Base-by-base conservation (phyloP, 768 basidiomycete genomes). In the Agaricus sinodeliciosus region DNA sequence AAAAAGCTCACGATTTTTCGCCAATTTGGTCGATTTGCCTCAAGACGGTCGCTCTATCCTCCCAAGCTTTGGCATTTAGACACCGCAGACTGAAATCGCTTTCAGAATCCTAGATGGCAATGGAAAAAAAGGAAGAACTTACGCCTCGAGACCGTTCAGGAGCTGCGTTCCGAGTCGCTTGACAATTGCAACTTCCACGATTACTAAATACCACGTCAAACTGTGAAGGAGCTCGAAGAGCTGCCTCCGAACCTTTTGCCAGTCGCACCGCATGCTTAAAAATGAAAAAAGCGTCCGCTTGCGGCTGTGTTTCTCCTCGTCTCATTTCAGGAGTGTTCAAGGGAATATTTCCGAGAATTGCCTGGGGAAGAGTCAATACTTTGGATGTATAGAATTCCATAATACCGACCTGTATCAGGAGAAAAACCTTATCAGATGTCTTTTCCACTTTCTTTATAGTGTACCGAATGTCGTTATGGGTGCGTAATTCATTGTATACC, bases 11-110 rank as follows among this genome's bases (percentile, higher is more conserved):
- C 90, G 89, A 90, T 79, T 91, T 92, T 62, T 93, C 90, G 28
- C 94, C 95, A 39, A 98, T 84, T n/a, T 84, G 81, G 31, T 89
- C 84, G 46, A 98, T 77, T 65, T 98, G 95, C 12, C 87, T 78
- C 49, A 98, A 77, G 6, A 95, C 86, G 12, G 84, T 71, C 4
- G 92, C 83, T 16, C 89, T 73, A 60, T 93, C 87, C 60, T 97
- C 94, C 95, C 95, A 98, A 40, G 91, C 85, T 60, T 86, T 92
- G 3, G 90, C 90, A 48, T 73, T 78, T 35, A 97, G 62, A 58
- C 84, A 87, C 9, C 94, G 84, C 22, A 86, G 66, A 26, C 92
- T 91, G 43, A 22, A 16, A 25, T 19, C 34, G 28, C 8, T 28
- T 15, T 25, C 16, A 42, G 22, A 15, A 36, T 18, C 37, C 48